A percentile compares a stretch with the other conserved stretches of the same genome.
phyloP scores from a whole-genome alignment of 1,284 basidiomycete genomes.

The Trametes polyzona region DNA sequence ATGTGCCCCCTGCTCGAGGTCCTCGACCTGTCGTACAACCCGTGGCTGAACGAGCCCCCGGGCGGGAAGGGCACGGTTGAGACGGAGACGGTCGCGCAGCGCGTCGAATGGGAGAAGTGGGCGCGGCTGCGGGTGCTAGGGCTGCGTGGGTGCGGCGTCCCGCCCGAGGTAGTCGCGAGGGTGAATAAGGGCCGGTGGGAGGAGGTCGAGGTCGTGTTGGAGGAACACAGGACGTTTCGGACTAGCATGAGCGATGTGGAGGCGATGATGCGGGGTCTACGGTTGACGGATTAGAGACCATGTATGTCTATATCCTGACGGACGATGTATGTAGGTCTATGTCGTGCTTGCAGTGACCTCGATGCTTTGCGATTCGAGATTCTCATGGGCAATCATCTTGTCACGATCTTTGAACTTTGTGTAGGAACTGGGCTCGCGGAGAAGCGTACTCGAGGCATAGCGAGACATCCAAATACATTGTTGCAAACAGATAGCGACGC shows the following conservation, averaged over 20 bases:
- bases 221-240: constrained; percentile 18
- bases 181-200: constrained; percentile 64
- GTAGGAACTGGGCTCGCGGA: too few species aligned
- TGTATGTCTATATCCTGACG: too few species aligned
- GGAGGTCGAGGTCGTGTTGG: constrained; percentile 56
- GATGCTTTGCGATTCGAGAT: not conserved
- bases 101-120: constrained; percentile 60
- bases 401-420: too few species aligned
- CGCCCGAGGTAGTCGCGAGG: constrained; percentile 42
- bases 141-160: constrained; percentile 52
- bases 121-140: constrained; percentile 54
- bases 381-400: too few species aligned
- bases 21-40: constrained; percentile 70
- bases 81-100: constrained; percentile 45
- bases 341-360: not conserved
- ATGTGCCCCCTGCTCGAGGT: constrained; percentile 65
- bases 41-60: constrained; percentile 49
- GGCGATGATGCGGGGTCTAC: constrained; percentile 19
- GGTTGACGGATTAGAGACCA: constrained; percentile 15
- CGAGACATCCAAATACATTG: too few species aligned
- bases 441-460: too few species aligned
- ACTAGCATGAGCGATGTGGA: constrained; percentile 11
- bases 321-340: not conserved
- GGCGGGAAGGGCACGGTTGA: constrained; percentile 32
- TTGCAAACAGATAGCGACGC: not conserved